A percentile compares a stretch with the other conserved stretches of the same genome.
These are phyloP conservation scores for Penicillium psychrofluorescens DNA, from an alignment of 495 filamentous ascomycete species.

Conservation along the genomic window DNA sequence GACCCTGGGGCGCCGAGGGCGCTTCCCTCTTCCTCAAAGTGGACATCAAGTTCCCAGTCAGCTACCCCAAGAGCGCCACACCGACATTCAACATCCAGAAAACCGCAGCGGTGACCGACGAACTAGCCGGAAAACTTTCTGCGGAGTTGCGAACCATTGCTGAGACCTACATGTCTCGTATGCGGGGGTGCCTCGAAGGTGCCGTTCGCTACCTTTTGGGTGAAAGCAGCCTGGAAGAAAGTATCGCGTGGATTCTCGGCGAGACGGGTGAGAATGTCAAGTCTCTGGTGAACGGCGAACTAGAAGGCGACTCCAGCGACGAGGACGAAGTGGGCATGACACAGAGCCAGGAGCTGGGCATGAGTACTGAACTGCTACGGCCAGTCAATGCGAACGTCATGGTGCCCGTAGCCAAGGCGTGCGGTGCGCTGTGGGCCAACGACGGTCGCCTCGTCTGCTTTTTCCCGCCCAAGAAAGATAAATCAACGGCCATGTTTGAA, in stretches of 20 bases:
- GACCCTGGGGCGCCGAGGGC: conserved; percentile 74
- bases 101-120: conserved; percentile 68
- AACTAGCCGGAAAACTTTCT: conserved; percentile 54
- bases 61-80: conserved; percentile 62
- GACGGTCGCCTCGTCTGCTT: conserved; percentile 80
- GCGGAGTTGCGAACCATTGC: conserved; percentile 65
- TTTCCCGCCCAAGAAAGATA: conserved; percentile 76
- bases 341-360: conserved; percentile 45
- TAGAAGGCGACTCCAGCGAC: conserved; percentile 74
- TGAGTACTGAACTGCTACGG: conserved; percentile 45
- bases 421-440: conserved; percentile 69
- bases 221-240: conserved; percentile 69
- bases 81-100: conserved; percentile 69
- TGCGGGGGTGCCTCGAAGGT: conserved; percentile 75
- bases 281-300: conserved; percentile 45
- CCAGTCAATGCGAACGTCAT: conserved; percentile 64
- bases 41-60: conserved; percentile 68
- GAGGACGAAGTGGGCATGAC: conserved; percentile 67
- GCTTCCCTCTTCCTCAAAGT: conserved; percentile 70
- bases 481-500: conserved; percentile 55
- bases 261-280: conserved; percentile 41
- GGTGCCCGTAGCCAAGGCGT: conserved; percentile 66
- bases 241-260: conserved; percentile 57
- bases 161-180: conserved; percentile 56
- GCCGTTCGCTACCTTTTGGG: conserved; percentile 78